Evolutionary conservation across 768 basidiomycete species (phyloP).

Genomic region (Leccinum fibrillosum): DNA sequence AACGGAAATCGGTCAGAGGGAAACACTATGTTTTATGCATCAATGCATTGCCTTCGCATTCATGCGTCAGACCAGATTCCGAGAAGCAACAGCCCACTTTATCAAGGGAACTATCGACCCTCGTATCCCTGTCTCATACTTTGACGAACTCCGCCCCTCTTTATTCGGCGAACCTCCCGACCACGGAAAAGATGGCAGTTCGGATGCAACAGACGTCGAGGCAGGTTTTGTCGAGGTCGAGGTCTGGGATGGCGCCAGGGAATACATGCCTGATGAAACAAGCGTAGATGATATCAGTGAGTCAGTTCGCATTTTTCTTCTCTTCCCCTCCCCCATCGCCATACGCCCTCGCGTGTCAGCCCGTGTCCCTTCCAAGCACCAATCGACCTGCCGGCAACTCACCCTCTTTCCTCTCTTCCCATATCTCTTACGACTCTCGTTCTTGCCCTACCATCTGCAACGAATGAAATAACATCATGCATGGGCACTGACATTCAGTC

Average conservation of each 20-base stretch:
- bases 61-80: conserved; percentile 76
- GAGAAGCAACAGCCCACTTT: conserved; percentile 76
- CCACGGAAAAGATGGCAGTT: neutral
- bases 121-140: conserved; percentile 76
- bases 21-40: conserved; percentile 75
- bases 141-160: conserved; percentile 67
- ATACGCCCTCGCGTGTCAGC: conserved; percentile 17
- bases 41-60: conserved; percentile 81
- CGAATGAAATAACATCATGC: conserved; percentile 20
- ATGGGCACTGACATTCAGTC: conserved; percentile 77
- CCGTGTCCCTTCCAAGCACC: conserved; percentile 22
- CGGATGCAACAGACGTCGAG: neutral
- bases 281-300: conserved; percentile 85
- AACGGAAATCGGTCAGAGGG: conserved; percentile 36
- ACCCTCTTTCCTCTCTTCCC: conserved; percentile 25
- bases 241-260: conserved; percentile 72
- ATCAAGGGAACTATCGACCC: conserved; percentile 83
- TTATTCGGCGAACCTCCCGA: conserved; percentile 40
- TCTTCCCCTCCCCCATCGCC: conserved; percentile 21
- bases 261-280: conserved; percentile 63
- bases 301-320: conserved; percentile 36
- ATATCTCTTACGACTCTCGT: conserved; percentile 28
- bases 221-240: conserved; percentile 52
- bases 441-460: conserved; percentile 26
- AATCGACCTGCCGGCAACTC: conserved; percentile 23